These are phyloP conservation scores for Clonostachys solani DNA, from an alignment of 2,329 filamentous ascomycete genomes.

Conservation along the genomic window DNA sequence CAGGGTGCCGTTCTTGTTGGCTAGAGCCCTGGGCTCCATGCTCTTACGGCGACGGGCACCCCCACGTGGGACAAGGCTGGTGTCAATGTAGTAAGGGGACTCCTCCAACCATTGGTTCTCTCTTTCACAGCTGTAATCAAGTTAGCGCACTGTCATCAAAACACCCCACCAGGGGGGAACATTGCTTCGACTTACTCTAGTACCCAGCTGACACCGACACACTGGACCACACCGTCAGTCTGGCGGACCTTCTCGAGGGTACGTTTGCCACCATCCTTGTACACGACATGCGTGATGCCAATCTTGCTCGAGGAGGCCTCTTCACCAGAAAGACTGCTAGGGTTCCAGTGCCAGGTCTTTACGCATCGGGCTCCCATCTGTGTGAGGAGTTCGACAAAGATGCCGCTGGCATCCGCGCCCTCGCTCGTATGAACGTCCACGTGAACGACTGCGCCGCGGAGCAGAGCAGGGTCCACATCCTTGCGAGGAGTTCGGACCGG, in stretches of 20 bases:
- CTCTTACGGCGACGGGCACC: conserved; percentile 71
- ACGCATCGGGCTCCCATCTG: conserved; percentile 81
- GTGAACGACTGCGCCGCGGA: conserved; percentile 72
- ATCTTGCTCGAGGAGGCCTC: conserved; percentile 45
- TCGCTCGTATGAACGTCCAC: conserved; percentile 83
- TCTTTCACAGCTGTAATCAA: conserved; percentile 59
- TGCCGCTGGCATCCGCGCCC: conserved; percentile 73
- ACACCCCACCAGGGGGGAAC: not conserved
- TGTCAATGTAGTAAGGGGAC: conserved; percentile 63
- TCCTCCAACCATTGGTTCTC: conserved; percentile 77
- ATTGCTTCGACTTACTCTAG: conserved; percentile 62
- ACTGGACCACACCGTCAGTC: conserved; percentile 70
- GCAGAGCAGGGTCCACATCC: conserved; percentile 46
- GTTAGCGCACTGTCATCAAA: not conserved
- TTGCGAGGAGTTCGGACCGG: conserved; percentile 52
- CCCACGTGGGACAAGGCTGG: conserved; percentile 61
- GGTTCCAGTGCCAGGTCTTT: conserved; percentile 72
- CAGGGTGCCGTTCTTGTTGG: conserved; percentile 64
- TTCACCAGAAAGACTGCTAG: conserved; percentile 26
- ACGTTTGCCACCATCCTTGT: conserved; percentile 77
- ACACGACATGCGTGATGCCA: conserved; percentile 84
- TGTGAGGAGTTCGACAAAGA: conserved; percentile 74
- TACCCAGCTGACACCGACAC: conserved; percentile 85
- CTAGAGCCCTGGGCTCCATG: conserved; percentile 71
- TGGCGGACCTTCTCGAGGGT: conserved; percentile 78